Percentiles rank a stretch among this genome's conserved stretches.
Conservation (phyloP, 768 basidiomycete species). For the Mycena vitilis region DNA sequence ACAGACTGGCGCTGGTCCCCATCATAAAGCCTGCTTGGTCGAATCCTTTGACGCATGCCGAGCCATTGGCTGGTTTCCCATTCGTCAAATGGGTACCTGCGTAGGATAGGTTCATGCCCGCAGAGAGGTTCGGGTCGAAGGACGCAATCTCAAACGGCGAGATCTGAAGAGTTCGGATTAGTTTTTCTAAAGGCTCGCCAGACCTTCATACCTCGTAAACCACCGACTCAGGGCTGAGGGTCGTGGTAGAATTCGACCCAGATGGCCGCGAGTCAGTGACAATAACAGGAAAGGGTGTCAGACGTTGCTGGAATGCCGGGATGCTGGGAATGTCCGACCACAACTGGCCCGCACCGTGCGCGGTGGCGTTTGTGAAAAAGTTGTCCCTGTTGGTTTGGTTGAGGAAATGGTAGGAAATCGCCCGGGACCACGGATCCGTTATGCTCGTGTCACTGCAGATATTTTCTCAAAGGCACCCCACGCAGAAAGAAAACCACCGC, state of each 20-base stretch:
- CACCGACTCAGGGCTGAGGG: conserved; percentile 53
- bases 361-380: conserved; percentile 68
- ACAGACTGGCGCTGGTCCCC: conserved; percentile 78
- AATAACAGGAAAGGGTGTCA: conserved; percentile 76
- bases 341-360: conserved; percentile 80
- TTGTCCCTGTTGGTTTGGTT: conserved; percentile 70
- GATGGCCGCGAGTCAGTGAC: conserved; percentile 65
- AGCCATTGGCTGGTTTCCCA: conserved; percentile 64
- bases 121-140: conserved; percentile 76
- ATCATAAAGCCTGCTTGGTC: conserved; percentile 82
- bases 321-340: conserved; percentile 69
- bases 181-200: not conserved
- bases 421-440: conserved; percentile 72
- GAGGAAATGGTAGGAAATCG: conserved; percentile 79
- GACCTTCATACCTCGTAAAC: conserved; percentile 66
- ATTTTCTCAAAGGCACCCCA: not conserved
- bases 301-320: conserved; percentile 60
- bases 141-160: conserved; percentile 78
- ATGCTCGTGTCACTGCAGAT: conserved; percentile 68
- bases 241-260: conserved; percentile 55
- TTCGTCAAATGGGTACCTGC: conserved; percentile 74
- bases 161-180: conserved; percentile 50
- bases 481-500: conserved; percentile 37
- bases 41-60: conserved; percentile 78
- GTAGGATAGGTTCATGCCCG: conserved; percentile 72